Base-by-base conservation (phyloP, 495 filamentous ascomycete species). In the Aspergillus saccharolyticus region DNA sequence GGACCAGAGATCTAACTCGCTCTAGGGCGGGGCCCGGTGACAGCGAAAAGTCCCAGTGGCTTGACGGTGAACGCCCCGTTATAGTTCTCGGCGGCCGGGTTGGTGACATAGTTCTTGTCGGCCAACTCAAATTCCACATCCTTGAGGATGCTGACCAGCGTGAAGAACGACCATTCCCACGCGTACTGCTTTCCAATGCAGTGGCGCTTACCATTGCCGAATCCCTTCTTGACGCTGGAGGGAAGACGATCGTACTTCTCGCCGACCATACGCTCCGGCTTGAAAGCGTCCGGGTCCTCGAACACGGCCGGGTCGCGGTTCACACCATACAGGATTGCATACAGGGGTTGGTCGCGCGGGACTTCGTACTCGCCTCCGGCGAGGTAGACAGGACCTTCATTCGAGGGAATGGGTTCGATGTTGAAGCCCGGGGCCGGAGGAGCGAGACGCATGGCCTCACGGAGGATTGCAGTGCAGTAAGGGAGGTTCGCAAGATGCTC, bases 271-370 rank as follows among this genome's bases (percentile, higher is more conserved):
- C 86, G 78, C 70, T 89, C 85, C 0, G 87, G 87, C 58, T 67
- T 71, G 76, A 90, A 90, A 7, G 74, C 76, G 19, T 84, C 72
- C 1, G 85, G 85, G 47, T 85, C 79, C 2, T 86, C 78, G 55
- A 79, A 92, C 10, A 90, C 84, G 0, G 72, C 72, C 0, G 87
- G 86, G 65, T 91, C 88, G 22, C 83, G 80, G 61, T 91, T 89
- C 2, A 89, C 81, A 9, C 78, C 78, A 3, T 80, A 73, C 10
- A 90, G 75, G 16, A 91, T 71, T 4, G 83, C 76, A 60, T 86
- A 83, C 59, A 91, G 78, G 14, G 79, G 63, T 61, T 86, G 82
- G 54, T 81, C 77, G 58, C 83, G 74, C 1, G 81, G 69, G 33
- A 91, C 70, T 49, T 81, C 69, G 69, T 90, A 91, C 64, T 87